Conservation (phyloP, 2,329 filamentous ascomycete genomes). For the Podosphaera fusca region DNA sequence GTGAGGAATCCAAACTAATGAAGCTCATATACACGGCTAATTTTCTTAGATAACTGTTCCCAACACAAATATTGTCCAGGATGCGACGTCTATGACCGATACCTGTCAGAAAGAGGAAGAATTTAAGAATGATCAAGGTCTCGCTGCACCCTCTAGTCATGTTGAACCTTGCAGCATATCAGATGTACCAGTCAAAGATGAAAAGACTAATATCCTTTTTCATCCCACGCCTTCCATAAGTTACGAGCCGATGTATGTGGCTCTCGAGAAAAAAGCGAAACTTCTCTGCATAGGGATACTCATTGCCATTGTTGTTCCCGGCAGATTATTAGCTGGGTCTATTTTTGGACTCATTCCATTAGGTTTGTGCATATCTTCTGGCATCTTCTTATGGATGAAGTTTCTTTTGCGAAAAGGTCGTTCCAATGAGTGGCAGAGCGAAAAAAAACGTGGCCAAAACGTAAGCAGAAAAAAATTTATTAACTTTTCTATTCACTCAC, state of each 20-base stretch:
- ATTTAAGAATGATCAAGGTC: constrained; percentile 45
- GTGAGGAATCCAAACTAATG: constrained; percentile 19
- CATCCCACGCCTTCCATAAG: constrained; percentile 79
- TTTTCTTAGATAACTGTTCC: constrained; percentile 31
- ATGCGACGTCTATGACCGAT: constrained; percentile 48
- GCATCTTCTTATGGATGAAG: constrained; percentile 74
- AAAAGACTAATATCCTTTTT: constrained; percentile 91
- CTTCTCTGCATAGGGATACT: constrained; percentile 48
- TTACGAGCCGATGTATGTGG: constrained; percentile 69
- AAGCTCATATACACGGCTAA: neutral
- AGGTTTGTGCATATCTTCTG: constrained; percentile 46
- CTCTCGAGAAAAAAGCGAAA: constrained; percentile 52
- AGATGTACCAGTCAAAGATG: constrained; percentile 84
- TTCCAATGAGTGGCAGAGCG: constrained; percentile 70
- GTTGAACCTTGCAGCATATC: constrained; percentile 62
- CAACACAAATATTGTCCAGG: constrained; percentile 66
- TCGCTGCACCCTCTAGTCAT: constrained; percentile 77
- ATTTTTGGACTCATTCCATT: constrained; percentile 57
- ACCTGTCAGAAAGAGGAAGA: constrained; percentile 49
- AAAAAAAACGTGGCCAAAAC: constrained; percentile 63
- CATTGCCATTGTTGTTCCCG: constrained; percentile 49
- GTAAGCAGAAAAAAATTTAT: constrained; percentile 18
- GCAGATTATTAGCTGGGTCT: constrained; percentile 56
- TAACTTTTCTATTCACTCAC: constrained; percentile 1
- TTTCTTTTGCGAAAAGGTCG: constrained; percentile 64